These are phyloP conservation scores for Peronosclerospora sorghi DNA, from an alignment of 352 stramenopile species.

Conservation along the genomic window DNA sequence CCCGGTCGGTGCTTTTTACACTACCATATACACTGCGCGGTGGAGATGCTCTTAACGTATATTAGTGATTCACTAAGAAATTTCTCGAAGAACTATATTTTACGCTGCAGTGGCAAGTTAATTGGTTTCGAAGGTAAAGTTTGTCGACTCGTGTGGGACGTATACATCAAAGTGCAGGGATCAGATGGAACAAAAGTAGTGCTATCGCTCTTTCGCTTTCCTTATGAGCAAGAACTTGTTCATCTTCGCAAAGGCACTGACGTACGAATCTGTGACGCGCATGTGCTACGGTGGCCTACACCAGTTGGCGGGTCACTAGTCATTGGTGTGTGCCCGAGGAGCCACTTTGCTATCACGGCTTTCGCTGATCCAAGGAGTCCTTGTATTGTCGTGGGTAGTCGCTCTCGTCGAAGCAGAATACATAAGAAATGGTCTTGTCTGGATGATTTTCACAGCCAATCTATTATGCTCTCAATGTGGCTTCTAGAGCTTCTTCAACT, in stretches of 20 bases:
- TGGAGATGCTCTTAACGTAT: no score
- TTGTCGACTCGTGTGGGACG: slow-evolving; percentile 25
- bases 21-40: no score
- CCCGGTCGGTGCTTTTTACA: no score
- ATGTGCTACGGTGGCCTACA: slow-evolving; percentile 25
- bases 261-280: slow-evolving; percentile 14
- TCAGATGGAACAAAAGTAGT: slow-evolving; percentile 10
- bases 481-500: slow-evolving; percentile 25
- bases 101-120: slow-evolving; percentile 11
- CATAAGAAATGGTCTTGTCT: slow-evolving; percentile 21
- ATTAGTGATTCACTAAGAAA: slow-evolving; percentile 3
- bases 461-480: slow-evolving; percentile 23
- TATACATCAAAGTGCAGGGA: slow-evolving; percentile 27
- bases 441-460: slow-evolving; percentile 20
- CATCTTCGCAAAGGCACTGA: slow-evolving; percentile 19
- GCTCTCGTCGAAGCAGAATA: slow-evolving; percentile 4
- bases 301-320: slow-evolving; percentile 18
- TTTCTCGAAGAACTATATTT: slow-evolving; percentile 3
- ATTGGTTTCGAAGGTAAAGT: slow-evolving; percentile 27
- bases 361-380: slow-evolving; percentile 4
- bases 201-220: slow-evolving; percentile 32
- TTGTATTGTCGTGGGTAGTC: slow-evolving; percentile 8
- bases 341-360: slow-evolving; percentile 16
- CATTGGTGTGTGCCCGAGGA: slow-evolving; percentile 28
- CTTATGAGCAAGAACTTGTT: slow-evolving; percentile 17